These are phyloP conservation scores for Podospora sp. DNA, from an alignment of 495 filamentous ascomycete species.

Conservation along the genomic window DNA sequence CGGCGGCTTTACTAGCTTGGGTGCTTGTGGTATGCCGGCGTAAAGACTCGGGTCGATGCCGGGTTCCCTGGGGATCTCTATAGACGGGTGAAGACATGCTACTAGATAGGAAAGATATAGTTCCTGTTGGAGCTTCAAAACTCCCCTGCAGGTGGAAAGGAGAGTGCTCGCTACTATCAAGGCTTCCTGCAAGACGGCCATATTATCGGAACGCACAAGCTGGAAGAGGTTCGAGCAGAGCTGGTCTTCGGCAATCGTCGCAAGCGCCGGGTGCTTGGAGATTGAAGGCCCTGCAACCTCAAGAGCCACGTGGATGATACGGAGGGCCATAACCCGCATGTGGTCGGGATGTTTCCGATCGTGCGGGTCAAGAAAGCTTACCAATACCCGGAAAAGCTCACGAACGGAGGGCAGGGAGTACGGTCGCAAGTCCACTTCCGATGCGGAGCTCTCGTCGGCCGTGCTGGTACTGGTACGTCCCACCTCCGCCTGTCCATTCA, in stretches of 20 bases:
- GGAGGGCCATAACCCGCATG: conserved; percentile 94
- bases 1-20: conserved; percentile 81
- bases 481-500: conserved; percentile 22
- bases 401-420: conserved; percentile 93
- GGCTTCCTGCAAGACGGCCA: conserved; percentile 88
- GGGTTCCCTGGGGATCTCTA: conserved; percentile 88
- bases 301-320: conserved; percentile 96
- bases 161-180: conserved; percentile 89
- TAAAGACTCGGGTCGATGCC: conserved; percentile 92
- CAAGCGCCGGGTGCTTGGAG: conserved; percentile 86
- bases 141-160: conserved; percentile 85
- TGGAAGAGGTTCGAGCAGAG: conserved; percentile 96
- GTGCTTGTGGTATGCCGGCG: conserved; percentile 87
- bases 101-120: conserved; percentile 93
- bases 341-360: conserved; percentile 89
- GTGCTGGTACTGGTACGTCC: conserved; percentile 38
- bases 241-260: conserved; percentile 86
- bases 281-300: conserved; percentile 97
- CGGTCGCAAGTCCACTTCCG: conserved; percentile 66
- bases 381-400: conserved; percentile 92
- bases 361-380: conserved; percentile 90
- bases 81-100: conserved; percentile 85
- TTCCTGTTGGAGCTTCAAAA: conserved; percentile 96
- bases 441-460: conserved; percentile 45
- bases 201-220: conserved; percentile 92